Evolutionary conservation across 371 early-diverging fungal species (phyloP), one percentile per base, ranked within the genome.

Genomic region (Smittium mucronatum): DNA sequence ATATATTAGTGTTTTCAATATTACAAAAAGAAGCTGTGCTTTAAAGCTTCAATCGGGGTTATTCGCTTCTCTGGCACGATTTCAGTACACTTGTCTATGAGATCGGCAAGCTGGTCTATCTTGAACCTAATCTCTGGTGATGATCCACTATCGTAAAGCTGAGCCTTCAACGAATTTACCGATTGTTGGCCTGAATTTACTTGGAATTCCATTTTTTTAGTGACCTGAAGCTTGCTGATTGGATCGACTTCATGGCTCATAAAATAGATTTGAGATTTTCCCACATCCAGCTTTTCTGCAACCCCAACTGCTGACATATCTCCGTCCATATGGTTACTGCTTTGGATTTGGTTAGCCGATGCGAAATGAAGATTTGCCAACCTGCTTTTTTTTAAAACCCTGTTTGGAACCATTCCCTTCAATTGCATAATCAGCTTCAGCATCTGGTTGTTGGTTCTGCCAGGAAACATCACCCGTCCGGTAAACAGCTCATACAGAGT

Each of bases 401-500:
- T 87, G 76, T 86, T 87, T 21, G 93, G 84, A 71, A 94, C 88
- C 57, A 84, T 84, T n/a, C 97, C 98, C 68, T 92, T 93, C 25
- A 89, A 73, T 68, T 95, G 93, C 93, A 94, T 94, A 82, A 95
- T 93, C 63, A 89, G 83, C 71, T 84, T 85, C 63, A 97, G 81
- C 98, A 97, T 97, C 70, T 96, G 93, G 79, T 96, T 96, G 77
- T 97, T 97, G 75, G 81, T 89, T 69, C 89, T 81, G 2, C 97
- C 98, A 15, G 97, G 91, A 74, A 96, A 96, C 70, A 98, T 75
- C 29, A 95, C 93, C 76, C 89, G 88, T 68, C 95, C 97, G 0
- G 94, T 95, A 72, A 87, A 93, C 30, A 99, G 79, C 82, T 99
- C 99, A 70, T 93, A 98, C 34, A 99, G 83, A 21, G 99, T 93